Evolutionary conservation across 169 alveolate species (phyloP).

Genomic region (Fabrea salina): DNA sequence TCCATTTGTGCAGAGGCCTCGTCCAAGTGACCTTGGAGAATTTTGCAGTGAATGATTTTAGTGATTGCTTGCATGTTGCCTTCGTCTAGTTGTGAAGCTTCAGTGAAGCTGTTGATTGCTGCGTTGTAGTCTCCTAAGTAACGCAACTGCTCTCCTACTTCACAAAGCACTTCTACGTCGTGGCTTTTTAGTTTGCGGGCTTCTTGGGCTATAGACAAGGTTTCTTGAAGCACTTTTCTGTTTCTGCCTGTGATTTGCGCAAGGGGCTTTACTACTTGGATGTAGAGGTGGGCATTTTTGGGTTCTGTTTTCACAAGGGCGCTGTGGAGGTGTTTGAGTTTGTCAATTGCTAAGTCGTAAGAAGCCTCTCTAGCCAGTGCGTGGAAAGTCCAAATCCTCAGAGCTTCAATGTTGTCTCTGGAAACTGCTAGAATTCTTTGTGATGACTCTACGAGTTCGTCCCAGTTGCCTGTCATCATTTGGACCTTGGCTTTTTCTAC

Average conservation of each 20-base stretch:
- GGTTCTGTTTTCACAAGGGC: conserved; percentile 64
- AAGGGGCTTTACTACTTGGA: conserved; percentile 61
- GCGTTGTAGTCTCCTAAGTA: conserved; percentile 72
- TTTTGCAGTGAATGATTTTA: conserved; percentile 78
- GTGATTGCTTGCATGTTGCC: conserved; percentile 62
- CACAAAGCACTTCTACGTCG: conserved; percentile 60
- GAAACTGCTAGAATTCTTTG: conserved; percentile 55
- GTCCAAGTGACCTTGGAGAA: conserved; percentile 69
- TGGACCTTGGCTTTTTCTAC: conserved; percentile 77
- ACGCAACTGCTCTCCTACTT: conserved; percentile 64
- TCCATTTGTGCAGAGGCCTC: conserved; percentile 82
- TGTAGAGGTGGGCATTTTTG: conserved; percentile 67
- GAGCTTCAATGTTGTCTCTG: conserved; percentile 60
- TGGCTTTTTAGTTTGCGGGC: conserved; percentile 66
- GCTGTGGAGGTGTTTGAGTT: conserved; percentile 62
- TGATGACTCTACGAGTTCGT: conserved; percentile 55
- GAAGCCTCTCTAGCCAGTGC: conserved; percentile 75
- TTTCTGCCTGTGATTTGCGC: conserved; percentile 77
- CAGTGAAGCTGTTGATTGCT: conserved; percentile 65
- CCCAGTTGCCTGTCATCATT: conserved; percentile 65
- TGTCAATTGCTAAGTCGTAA: conserved; percentile 65
- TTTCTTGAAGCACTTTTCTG: conserved; percentile 52
- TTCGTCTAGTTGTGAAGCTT: conserved; percentile 80
- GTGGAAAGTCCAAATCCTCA: conserved; percentile 59
- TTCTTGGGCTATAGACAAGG: conserved; percentile 55